These are phyloP conservation scores for Psilocybe azurescens DNA, from an alignment of 768 basidiomycete species.

Conservation along the genomic window DNA sequence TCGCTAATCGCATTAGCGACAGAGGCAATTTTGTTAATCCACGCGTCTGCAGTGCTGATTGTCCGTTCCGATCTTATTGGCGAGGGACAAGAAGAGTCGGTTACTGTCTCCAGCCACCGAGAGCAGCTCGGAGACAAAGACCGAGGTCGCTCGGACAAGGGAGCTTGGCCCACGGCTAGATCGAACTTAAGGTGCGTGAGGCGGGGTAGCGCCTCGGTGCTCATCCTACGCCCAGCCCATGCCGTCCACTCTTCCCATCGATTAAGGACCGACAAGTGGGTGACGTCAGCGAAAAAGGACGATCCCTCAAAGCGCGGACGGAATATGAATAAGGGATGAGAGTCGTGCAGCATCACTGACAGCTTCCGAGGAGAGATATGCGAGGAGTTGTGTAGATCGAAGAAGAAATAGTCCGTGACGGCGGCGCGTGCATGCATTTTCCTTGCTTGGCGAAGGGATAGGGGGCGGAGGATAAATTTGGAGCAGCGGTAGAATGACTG, in stretches of 20 bases:
- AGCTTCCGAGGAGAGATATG: conserved; percentile 35
- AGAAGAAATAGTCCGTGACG: conserved; percentile 15
- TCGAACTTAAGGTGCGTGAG: conserved; percentile 46
- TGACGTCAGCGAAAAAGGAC: conserved; percentile 39
- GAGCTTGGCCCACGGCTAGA: conserved; percentile 33
- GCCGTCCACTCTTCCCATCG: conserved; percentile 48
- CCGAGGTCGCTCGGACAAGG: conserved; percentile 17
- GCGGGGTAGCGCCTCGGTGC: conserved; percentile 29
- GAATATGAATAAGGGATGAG: conserved; percentile 19
- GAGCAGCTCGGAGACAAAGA: conserved; percentile 19
- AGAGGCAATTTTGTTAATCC: conserved; percentile 19
- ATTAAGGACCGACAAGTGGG: conserved; percentile 44
- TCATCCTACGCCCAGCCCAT: conserved; percentile 33
- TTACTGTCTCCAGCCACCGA: conserved; percentile 20
- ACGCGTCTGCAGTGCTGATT: not conserved
- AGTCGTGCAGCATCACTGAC: conserved; percentile 35
- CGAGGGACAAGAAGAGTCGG: not conserved
- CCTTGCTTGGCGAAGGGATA: conserved; percentile 2
- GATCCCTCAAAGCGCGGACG: conserved; percentile 29
- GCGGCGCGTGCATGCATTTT: not conserved
- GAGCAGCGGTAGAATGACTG: not conserved
- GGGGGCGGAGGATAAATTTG: not conserved
- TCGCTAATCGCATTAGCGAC: conserved; percentile 28
- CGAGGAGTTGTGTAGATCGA: conserved; percentile 24
- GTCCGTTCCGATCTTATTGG: not conserved